Percentiles rank a stretch among this genome's conserved stretches.
Evolutionary conservation across 805 yeast species (phyloP).

Genomic region (Monosporozyma yasuniensis): DNA sequence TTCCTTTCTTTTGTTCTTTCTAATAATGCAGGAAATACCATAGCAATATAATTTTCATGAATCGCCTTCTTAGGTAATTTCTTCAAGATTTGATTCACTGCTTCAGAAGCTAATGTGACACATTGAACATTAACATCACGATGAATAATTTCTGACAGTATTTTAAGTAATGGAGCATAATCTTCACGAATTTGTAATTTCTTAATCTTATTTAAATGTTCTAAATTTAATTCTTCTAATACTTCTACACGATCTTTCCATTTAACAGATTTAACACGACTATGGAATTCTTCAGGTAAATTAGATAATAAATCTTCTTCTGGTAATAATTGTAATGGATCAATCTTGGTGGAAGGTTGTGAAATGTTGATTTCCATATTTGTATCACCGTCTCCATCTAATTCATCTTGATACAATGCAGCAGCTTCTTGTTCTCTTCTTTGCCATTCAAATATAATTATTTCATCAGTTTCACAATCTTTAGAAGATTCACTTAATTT

Average conservation of each 20-base stretch:
- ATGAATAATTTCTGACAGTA: constrained; percentile 54
- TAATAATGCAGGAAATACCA: constrained; percentile 52
- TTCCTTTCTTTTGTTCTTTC: constrained; percentile 89
- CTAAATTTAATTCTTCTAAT: constrained; percentile 48
- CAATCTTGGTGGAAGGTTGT: constrained; percentile 30
- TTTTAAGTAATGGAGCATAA: constrained; percentile 45
- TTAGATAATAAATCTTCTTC: constrained; percentile 59
- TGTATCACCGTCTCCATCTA: constrained; percentile 35
- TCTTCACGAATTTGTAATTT: constrained; percentile 41
- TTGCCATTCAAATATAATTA: constrained; percentile 12
- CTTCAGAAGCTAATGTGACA: constrained; percentile 68
- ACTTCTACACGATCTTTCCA: constrained; percentile 94
- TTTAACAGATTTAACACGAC: constrained; percentile 49
- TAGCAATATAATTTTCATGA: constrained; percentile 38
- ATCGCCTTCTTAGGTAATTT: constrained; percentile 53
- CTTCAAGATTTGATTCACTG: constrained; percentile 49
- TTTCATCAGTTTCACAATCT: constrained; percentile 21
- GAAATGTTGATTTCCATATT: constrained; percentile 15
- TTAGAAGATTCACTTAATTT: background rate
- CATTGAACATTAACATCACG: constrained; percentile 84
- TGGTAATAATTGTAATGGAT: constrained; percentile 62
- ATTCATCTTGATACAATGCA: too few species aligned
- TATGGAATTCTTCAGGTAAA: constrained; percentile 54
- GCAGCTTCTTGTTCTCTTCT: constrained; percentile 6
- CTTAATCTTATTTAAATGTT: constrained; percentile 42